Conservation (phyloP, 1,139 yeast genomes). For the Candida smagusa region DNA sequence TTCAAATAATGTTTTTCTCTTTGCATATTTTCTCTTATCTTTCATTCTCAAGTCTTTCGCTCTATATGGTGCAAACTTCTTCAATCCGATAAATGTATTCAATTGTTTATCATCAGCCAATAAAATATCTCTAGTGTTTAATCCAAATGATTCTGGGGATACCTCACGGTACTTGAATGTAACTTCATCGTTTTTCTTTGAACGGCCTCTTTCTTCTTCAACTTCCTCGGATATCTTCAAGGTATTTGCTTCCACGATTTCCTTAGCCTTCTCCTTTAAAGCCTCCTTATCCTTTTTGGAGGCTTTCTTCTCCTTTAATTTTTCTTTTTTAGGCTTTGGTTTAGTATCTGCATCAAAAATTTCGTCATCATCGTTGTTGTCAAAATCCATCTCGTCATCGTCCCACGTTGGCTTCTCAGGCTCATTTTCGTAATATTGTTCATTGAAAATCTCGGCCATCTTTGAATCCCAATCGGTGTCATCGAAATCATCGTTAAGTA, state of each 20-base stretch:
- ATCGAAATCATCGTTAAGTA: slow-evolving; percentile 85
- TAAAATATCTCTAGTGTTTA: slow-evolving; percentile 81
- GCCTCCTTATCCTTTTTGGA: slow-evolving; percentile 62
- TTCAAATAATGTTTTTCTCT: slow-evolving; percentile 76
- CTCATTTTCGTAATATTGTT: slow-evolving; percentile 66
- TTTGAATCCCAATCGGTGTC: slow-evolving; percentile 89
- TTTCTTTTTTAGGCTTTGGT: slow-evolving; percentile 46
- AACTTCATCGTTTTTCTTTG: slow-evolving; percentile 41
- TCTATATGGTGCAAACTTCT: slow-evolving; percentile 92
- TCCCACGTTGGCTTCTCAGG: slow-evolving; percentile 42
- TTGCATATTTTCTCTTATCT: slow-evolving; percentile 82
- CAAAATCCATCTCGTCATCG: slow-evolving; percentile 21
- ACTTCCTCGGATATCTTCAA: slow-evolving; percentile 55
- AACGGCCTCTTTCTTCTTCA: slow-evolving; percentile 60
- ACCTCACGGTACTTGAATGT: slow-evolving; percentile 88
- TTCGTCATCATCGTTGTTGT: slow-evolving; percentile 40
- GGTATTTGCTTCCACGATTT: slow-evolving; percentile 53
- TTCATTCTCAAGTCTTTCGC: slow-evolving; percentile 67
- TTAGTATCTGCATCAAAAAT: slow-evolving; percentile 15
- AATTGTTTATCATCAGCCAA: slow-evolving; percentile 85
- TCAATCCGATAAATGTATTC: slow-evolving; percentile 80
- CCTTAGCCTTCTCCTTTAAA: slow-evolving; percentile 65
- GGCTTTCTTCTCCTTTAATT: slow-evolving; percentile 52
- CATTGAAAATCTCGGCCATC: slow-evolving; percentile 82
- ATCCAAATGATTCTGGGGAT: slow-evolving; percentile 90